Evolutionary conservation across 805 yeast genomes (phyloP).

Genomic region (Myxozyma geophila): DNA sequence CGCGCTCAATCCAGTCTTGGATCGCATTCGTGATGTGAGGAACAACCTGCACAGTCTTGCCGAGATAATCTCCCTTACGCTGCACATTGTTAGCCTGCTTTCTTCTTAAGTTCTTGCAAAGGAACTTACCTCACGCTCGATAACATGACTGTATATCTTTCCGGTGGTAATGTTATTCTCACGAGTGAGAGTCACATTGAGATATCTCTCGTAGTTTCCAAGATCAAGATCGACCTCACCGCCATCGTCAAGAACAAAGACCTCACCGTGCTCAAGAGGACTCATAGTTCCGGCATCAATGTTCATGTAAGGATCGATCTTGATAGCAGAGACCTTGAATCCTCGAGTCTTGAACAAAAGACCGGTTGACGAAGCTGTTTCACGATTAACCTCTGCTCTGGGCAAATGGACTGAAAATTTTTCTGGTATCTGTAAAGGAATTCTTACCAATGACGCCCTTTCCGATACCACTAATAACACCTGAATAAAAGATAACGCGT

Average conservation of each 20-base stretch:
- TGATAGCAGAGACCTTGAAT: slow-evolving; percentile 92
- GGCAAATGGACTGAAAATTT: not conserved
- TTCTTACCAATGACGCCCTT: slow-evolving; percentile 73
- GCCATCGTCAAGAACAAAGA: slow-evolving; percentile 96
- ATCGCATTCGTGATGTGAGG: slow-evolving; percentile 97
- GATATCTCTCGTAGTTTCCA: slow-evolving; percentile 97
- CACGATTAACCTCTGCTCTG: not conserved
- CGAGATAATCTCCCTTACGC: slow-evolving; percentile 95
- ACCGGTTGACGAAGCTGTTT: slow-evolving; percentile 91
- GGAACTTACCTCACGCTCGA: slow-evolving; percentile 67
- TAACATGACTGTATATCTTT: slow-evolving; percentile 91
- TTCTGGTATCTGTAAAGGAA: too few species aligned
- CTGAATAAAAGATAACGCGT: slow-evolving; percentile 27
- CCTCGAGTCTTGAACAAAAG: slow-evolving; percentile 92
- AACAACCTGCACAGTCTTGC: slow-evolving; percentile 99
- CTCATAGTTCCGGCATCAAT: slow-evolving; percentile 99
- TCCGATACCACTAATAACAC: slow-evolving; percentile 99
- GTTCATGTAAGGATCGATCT: slow-evolving; percentile 98
- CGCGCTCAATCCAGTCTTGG: slow-evolving; percentile 98
- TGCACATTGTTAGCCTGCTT: slow-evolving; percentile 1
- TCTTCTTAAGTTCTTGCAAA: not conserved
- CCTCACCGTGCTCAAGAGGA: slow-evolving; percentile 98
- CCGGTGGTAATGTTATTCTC: slow-evolving; percentile 99
- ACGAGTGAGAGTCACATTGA: slow-evolving; percentile 87
- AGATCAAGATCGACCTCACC: slow-evolving; percentile 98